A percentile compares a stretch with the other conserved stretches of the same genome.
Evolutionary conservation across 2,329 filamentous ascomycete genomes (phyloP).

Genomic region (Cladosporium sphaerospermum): DNA sequence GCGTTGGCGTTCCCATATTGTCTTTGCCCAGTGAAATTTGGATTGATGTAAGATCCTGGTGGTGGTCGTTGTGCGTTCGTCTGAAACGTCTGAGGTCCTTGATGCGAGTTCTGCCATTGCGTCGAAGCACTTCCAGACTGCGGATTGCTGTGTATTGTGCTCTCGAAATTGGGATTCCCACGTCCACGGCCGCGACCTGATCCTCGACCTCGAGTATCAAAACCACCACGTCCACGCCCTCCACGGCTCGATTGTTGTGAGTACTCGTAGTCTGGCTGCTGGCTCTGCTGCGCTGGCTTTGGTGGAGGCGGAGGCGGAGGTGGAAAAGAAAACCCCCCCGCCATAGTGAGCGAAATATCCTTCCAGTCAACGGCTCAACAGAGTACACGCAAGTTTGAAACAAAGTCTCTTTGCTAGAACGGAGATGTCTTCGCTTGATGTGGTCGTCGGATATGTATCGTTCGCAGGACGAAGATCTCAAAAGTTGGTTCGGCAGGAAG

Average conservation of each 20-base stretch:
- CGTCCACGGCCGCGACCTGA: slow-evolving; percentile 22
- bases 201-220: slow-evolving; percentile 25
- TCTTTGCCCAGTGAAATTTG: slow-evolving; percentile 18
- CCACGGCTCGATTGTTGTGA: slow-evolving; percentile 18
- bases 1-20: neutral
- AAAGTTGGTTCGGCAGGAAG: neutral
- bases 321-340: slow-evolving; percentile 38
- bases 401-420: too few relatives aligned
- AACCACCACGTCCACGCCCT: slow-evolving; percentile 24
- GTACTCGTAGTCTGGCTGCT: slow-evolving; percentile 16
- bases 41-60: slow-evolving; percentile 28
- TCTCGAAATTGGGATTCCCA: slow-evolving; percentile 5
- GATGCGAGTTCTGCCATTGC: neutral
- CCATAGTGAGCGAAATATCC: neutral
- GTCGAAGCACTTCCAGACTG: neutral
- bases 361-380: too few relatives aligned
- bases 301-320: slow-evolving; percentile 42
- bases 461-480: neutral
- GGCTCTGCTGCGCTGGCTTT: slow-evolving; percentile 15
- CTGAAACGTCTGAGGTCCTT: neutral
- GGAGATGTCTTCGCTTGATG: too few relatives aligned
- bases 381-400: too few relatives aligned
- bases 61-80: slow-evolving; percentile 12
- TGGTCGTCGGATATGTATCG: too few relatives aligned
- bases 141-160: neutral